Evolutionary conservation across 495 filamentous ascomycete species (phyloP).

Genomic region (Penicillium canariense): DNA sequence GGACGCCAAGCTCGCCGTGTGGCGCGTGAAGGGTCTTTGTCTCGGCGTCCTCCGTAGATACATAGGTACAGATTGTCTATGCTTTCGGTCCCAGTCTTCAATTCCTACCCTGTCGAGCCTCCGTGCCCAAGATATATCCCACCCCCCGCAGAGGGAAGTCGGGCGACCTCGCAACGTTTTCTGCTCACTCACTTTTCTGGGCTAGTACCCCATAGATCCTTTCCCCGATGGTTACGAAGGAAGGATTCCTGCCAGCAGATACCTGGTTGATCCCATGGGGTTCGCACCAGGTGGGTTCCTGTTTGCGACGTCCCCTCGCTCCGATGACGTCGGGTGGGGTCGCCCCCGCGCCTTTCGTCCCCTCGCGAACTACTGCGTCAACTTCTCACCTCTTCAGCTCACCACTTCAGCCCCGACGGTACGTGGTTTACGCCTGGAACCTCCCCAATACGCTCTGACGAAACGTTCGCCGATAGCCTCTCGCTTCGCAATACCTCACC

Average conservation of each 20-base stretch:
- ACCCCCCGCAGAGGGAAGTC: too few relatives aligned
- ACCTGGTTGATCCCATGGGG: background rate
- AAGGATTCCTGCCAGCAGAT: background rate
- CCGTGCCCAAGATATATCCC: too few relatives aligned
- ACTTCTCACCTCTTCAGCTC: background rate
- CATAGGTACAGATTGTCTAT: too few relatives aligned
- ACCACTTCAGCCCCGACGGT: background rate
- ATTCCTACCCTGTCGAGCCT: too few relatives aligned
- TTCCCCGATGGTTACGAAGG: too few relatives aligned
- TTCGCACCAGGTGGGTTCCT: constrained; percentile 9
- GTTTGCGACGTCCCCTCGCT: constrained; percentile 12
- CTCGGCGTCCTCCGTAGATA: too few relatives aligned
- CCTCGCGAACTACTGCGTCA: background rate
- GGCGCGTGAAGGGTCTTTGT: too few relatives aligned
- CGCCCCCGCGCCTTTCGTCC: background rate
- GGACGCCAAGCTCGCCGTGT: too few relatives aligned
- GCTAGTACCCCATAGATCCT: too few relatives aligned
- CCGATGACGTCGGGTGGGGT: constrained; percentile 29
- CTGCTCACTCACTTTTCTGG: too few relatives aligned
- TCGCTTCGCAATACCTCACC: background rate
- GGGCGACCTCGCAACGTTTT: background rate
- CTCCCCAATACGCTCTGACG: background rate
- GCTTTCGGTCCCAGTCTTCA: too few relatives aligned
- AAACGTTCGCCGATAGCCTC: background rate
- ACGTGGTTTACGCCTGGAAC: background rate